Evolutionary conservation across 2,329 filamentous ascomycete species (phyloP), one percentile per base, ranked within the genome.

Genomic region (Orbilia brochopaga): DNA sequence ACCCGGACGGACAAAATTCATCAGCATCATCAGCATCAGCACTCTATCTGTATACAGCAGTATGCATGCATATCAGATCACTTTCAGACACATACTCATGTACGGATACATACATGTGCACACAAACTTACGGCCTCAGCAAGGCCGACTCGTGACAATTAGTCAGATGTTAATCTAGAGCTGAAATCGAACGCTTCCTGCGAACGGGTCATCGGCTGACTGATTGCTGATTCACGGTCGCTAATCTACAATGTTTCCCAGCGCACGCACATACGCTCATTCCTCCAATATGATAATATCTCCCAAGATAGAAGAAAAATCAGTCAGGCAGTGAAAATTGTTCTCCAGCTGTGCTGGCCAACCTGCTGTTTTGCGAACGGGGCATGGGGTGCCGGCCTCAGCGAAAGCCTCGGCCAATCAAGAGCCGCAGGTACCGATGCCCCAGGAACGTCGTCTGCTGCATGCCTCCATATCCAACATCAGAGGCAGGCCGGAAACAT

Each of bases 321-420:
- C n/a, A n/a, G n/a, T n/a, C n/a, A n/a, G n/a, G n/a, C n/a, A n/a
- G n/a, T 19, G 13, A 27, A n/a, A n/a, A 30, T 23, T 2, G 50
- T 19, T 30, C 23, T 15, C 21, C 50, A 53, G 24, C 30, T 23
- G 19, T 53, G 7, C n/a, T n/a, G n/a, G n/a, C 27, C 27, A 32
- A 32, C 27, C 15, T 48, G 15, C 46, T 56, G 57, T 61, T n/a
- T 69, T 69, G 65, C 62, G 57, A 58, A 58, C 37, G 37, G n/a
- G 5, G 56, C 46, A 40, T 64, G 53, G 46, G 53, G 30, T 48
- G 2, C 40, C 8, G 42, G 40, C 19, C 19, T 56, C 23, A 48
- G 44, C 44, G 44, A 48, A 32, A 32, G 19, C 46, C 57, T 32
- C 51, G 46, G 44, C 60, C 67, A 61, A 64, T 65, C 55, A 60